Percentiles rank a stretch among this genome's conserved stretches.
phyloP scores from a whole-genome alignment of 768 basidiomycete species.

The Lentinula sp. region DNA sequence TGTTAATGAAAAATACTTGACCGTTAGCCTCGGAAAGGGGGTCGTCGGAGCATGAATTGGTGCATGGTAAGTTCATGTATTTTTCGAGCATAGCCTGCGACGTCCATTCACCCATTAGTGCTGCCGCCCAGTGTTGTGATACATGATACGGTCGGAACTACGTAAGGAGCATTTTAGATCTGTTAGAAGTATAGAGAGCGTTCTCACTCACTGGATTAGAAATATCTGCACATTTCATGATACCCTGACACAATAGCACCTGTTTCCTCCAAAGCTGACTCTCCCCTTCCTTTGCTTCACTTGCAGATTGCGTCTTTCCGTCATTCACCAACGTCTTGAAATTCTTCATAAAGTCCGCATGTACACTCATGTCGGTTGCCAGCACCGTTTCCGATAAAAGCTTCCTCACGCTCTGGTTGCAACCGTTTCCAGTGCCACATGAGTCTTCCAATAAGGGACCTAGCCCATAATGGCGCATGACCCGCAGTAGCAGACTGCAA shows the following conservation, averaged over 20 bases:
- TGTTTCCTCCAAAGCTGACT: slow-evolving; percentile 41
- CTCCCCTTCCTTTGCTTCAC: slow-evolving; percentile 3
- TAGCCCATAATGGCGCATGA: slow-evolving; percentile 78
- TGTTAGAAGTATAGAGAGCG: not conserved
- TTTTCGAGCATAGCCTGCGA: slow-evolving; percentile 85
- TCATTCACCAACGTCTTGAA: slow-evolving; percentile 45
- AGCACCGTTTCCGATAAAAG: slow-evolving; percentile 78
- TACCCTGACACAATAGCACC: slow-evolving; percentile 76
- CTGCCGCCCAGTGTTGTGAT: slow-evolving; percentile 88
- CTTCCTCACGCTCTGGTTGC: slow-evolving; percentile 48
- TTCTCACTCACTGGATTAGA: slow-evolving; percentile 82
- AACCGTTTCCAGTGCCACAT: slow-evolving; percentile 4
- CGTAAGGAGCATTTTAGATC: slow-evolving; percentile 1
- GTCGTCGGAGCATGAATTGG: slow-evolving; percentile 36
- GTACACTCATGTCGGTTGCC: slow-evolving; percentile 93
- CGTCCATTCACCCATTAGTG: slow-evolving; percentile 86
- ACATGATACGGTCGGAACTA: slow-evolving; percentile 92
- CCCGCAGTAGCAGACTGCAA: slow-evolving; percentile 69
- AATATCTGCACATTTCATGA: slow-evolving; percentile 98
- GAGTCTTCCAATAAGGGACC: slow-evolving; percentile 55
- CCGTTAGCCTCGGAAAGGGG: slow-evolving; percentile 56
- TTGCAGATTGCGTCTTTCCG: not conserved
- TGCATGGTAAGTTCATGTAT: slow-evolving; percentile 64
- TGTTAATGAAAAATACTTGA: slow-evolving; percentile 85
- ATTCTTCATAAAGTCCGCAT: slow-evolving; percentile 74